These are phyloP conservation scores for Vickermania spadyakhi DNA, from an alignment of 208 protist species.

Conservation along the genomic window DNA sequence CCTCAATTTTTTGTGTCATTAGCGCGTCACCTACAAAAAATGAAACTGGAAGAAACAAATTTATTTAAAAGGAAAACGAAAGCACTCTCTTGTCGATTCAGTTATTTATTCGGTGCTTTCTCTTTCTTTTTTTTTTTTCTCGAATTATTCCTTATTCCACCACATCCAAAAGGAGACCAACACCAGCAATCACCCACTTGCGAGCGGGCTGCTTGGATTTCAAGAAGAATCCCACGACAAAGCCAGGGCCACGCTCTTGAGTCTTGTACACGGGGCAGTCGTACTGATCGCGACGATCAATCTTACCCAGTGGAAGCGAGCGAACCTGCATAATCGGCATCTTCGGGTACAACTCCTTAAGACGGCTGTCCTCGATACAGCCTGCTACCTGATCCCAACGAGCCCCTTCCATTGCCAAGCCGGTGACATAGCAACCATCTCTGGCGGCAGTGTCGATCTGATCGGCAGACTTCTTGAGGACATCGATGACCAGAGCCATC, in stretches of 20 bases:
- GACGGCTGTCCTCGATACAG: slow-evolving; percentile 89
- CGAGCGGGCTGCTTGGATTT: slow-evolving; percentile 91
- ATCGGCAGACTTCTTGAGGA: slow-evolving; percentile 94
- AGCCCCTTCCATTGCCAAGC: slow-evolving; percentile 96
- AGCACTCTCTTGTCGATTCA: too few relatives aligned
- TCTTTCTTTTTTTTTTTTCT: too few relatives aligned
- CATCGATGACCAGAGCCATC: slow-evolving; percentile 91
- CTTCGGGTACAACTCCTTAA: slow-evolving; percentile 93
- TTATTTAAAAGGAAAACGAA: too few relatives aligned
- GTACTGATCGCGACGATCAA: slow-evolving; percentile 93
- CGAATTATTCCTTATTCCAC: slow-evolving; percentile 91
- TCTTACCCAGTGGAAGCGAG: slow-evolving; percentile 87
- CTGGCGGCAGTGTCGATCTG: slow-evolving; percentile 91
- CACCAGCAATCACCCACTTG: slow-evolving; percentile 97
- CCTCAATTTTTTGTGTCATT: too few relatives aligned
- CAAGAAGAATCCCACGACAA: slow-evolving; percentile 94
- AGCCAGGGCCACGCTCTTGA: slow-evolving; percentile 90
- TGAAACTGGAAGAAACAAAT: too few relatives aligned
- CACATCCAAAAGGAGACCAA: slow-evolving; percentile 93
- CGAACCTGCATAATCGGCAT: slow-evolving; percentile 93
- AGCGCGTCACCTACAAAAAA: too few relatives aligned
- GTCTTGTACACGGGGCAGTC: slow-evolving; percentile 98
- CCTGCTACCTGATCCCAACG: slow-evolving; percentile 91
- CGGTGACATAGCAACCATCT: slow-evolving; percentile 97
- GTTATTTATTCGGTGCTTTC: too few relatives aligned